phyloP scores from a whole-genome alignment of 2,329 filamentous ascomycete genomes.

The Colletotrichum kahawae region DNA sequence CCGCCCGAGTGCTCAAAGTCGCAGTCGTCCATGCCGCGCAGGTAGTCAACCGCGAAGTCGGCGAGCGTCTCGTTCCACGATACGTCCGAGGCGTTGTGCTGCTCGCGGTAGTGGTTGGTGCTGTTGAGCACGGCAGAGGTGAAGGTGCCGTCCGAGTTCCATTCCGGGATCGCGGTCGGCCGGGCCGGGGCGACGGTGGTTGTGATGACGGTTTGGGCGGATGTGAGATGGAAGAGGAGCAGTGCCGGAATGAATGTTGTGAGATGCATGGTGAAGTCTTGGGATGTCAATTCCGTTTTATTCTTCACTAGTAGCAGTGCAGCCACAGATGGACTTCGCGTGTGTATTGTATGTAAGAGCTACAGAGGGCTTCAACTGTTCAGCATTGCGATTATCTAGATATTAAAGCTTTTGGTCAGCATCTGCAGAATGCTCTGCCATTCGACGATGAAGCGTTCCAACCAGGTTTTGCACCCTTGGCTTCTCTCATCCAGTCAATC shows the following conservation, averaged over 20 bases:
- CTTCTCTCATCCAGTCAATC: background rate
- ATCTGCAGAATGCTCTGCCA: background rate
- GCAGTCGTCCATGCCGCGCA: slow-evolving; percentile 40
- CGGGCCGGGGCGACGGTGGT: slow-evolving; percentile 27
- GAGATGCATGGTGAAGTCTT: background rate
- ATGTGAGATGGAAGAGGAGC: background rate
- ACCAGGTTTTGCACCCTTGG: background rate
- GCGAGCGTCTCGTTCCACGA: slow-evolving; percentile 71
- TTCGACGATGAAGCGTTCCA: background rate
- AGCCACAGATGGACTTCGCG: background rate
- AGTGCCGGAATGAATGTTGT: background rate
- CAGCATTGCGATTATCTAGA: background rate
- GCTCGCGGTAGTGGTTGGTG: slow-evolving; percentile 68
- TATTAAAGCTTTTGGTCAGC: background rate
- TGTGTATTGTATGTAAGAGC: background rate
- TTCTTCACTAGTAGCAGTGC: background rate
- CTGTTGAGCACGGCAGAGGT: slow-evolving; percentile 63
- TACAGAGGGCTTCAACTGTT: accelerated
- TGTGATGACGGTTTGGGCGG: slow-evolving; percentile 14
- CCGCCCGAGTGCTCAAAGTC: slow-evolving; percentile 62
- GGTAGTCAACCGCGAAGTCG: slow-evolving; percentile 56
- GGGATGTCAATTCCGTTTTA: background rate
- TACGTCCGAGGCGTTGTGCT: slow-evolving; percentile 65
- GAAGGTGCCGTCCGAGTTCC: slow-evolving; percentile 42
- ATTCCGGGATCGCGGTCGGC: slow-evolving; percentile 34